A percentile compares a stretch with the other conserved stretches of the same genome.
These are phyloP conservation scores for Candida germanica DNA, from an alignment of 805 yeast species.

Conservation along the genomic window DNA sequence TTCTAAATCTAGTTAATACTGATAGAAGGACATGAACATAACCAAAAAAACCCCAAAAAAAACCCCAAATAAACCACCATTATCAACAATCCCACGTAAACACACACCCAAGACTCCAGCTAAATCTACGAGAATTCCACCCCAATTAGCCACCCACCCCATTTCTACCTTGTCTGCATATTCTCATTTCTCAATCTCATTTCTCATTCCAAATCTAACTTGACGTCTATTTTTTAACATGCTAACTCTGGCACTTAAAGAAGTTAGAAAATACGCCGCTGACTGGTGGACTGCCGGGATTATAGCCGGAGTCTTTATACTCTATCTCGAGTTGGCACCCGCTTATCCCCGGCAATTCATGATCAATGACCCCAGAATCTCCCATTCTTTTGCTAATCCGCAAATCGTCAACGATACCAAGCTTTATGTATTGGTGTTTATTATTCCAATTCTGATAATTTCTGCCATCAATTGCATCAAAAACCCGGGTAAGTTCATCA, in stretches of 20 bases:
- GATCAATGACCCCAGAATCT: constrained; percentile 24
- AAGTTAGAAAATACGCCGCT: constrained; percentile 15
- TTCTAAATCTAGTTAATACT: too few relatives aligned
- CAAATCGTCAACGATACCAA: constrained; percentile 31
- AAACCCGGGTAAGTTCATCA: constrained; percentile 4
- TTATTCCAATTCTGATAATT: constrained; percentile 24
- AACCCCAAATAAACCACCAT: too few relatives aligned
- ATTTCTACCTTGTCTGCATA: too few relatives aligned
- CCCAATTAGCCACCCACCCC: too few relatives aligned
- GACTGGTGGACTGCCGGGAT: constrained; percentile 26
- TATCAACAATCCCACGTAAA: too few relatives aligned
- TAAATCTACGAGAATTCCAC: too few relatives aligned
- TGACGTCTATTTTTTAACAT: background rate
- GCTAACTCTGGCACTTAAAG: constrained; percentile 4
- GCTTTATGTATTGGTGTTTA: constrained; percentile 25
- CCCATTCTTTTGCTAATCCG: constrained; percentile 27
- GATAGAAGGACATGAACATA: too few relatives aligned
- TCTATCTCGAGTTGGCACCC: constrained; percentile 20
- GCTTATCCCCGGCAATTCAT: constrained; percentile 30
- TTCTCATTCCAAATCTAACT: too few relatives aligned
- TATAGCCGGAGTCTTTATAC: constrained; percentile 17
- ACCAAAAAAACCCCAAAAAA: too few relatives aligned
- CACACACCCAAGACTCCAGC: too few relatives aligned
- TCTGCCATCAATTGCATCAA: constrained; percentile 10
- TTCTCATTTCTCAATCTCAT: too few relatives aligned